These are phyloP conservation scores for Annulohypoxylon bovei DNA, from an alignment of 495 filamentous ascomycete genomes.

Conservation along the genomic window DNA sequence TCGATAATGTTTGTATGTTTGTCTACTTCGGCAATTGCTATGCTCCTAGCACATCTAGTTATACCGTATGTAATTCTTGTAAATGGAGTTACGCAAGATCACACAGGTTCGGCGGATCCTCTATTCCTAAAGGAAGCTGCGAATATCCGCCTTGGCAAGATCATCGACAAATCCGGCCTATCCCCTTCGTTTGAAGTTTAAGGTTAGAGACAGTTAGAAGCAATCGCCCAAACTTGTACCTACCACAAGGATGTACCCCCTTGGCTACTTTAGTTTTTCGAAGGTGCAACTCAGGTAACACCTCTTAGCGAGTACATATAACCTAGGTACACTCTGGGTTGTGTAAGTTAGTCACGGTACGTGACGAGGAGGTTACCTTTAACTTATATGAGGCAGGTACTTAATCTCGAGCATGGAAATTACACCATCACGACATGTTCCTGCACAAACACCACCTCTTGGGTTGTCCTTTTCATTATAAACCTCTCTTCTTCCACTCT, in stretches of 20 bases:
- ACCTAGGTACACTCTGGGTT: slow-evolving; percentile 7
- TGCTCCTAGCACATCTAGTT: neutral
- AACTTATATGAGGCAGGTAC: slow-evolving; percentile 20
- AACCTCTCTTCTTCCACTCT: neutral
- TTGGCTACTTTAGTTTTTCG: slow-evolving; percentile 7
- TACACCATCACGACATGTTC: slow-evolving; percentile 15
- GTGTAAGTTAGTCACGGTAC: neutral
- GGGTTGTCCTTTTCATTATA: slow-evolving; percentile 2
- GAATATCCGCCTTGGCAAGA: slow-evolving; percentile 39
- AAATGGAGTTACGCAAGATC: slow-evolving; percentile 25
- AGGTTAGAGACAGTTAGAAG: slow-evolving; percentile 21
- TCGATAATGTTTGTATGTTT: slow-evolving; percentile 25
- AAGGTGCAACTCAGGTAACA: slow-evolving; percentile 20
- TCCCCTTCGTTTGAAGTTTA: slow-evolving; percentile 27
- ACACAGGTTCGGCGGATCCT: slow-evolving; percentile 17
- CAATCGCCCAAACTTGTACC: slow-evolving; percentile 19
- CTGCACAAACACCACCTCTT: slow-evolving; percentile 10
- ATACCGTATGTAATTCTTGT: slow-evolving; percentile 9
- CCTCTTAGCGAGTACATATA: slow-evolving; percentile 9
- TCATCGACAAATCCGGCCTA: slow-evolving; percentile 22
- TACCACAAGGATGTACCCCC: slow-evolving; percentile 24
- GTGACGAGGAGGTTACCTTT: slow-evolving; percentile 2
- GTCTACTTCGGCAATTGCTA: neutral
- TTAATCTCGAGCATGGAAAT: slow-evolving; percentile 21
- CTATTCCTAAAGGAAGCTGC: slow-evolving; percentile 32